These are phyloP conservation scores for Vinca minor DNA, from an alignment of 257 asterid species.

Conservation along the genomic window DNA sequence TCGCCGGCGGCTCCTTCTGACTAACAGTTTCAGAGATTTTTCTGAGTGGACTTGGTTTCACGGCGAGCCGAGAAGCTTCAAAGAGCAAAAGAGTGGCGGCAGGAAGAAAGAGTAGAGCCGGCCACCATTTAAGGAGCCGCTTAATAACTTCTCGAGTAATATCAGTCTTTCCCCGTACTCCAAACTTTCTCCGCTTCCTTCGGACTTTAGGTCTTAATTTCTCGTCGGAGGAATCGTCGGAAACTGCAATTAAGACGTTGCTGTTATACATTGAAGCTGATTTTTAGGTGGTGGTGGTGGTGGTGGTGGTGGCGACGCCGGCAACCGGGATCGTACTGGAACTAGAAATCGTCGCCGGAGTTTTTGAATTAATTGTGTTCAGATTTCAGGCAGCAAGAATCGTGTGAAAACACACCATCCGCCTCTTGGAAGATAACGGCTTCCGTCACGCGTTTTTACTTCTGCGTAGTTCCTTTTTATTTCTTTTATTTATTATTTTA, in stretches of 20 bases:
- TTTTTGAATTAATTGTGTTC: too few relatives aligned
- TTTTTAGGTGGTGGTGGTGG: too few relatives aligned
- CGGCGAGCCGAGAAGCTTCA: conserved; percentile 53
- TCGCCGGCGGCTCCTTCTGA: conserved; percentile 30
- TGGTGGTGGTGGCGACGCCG: too few relatives aligned
- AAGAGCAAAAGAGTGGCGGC: conserved; percentile 46
- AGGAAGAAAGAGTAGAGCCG: conserved; percentile 43
- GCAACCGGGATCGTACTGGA: too few relatives aligned
- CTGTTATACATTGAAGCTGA: conserved; percentile 39
- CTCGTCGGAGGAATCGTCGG: conserved; percentile 67
- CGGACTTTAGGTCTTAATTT: conserved; percentile 42
- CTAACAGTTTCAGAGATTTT: conserved; percentile 14
- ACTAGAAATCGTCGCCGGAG: too few relatives aligned
- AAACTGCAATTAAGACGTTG: conserved; percentile 46
- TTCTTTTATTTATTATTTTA: too few relatives aligned
- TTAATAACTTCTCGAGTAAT: conserved; percentile 31
- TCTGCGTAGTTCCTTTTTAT: too few relatives aligned
- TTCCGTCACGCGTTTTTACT: too few relatives aligned
- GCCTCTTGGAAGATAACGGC: too few relatives aligned
- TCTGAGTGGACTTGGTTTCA: conserved; percentile 30
- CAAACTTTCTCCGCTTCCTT: conserved; percentile 63
- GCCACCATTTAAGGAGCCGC: conserved; percentile 66
- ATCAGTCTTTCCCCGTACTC: conserved; percentile 36
- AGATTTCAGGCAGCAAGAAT: too few relatives aligned
- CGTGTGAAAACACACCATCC: too few relatives aligned